Evolutionary conservation across 129 eudicot genomes (phyloP), one percentile per base, ranked within the genome.

Genomic region (Flaveria ramosissima): DNA sequence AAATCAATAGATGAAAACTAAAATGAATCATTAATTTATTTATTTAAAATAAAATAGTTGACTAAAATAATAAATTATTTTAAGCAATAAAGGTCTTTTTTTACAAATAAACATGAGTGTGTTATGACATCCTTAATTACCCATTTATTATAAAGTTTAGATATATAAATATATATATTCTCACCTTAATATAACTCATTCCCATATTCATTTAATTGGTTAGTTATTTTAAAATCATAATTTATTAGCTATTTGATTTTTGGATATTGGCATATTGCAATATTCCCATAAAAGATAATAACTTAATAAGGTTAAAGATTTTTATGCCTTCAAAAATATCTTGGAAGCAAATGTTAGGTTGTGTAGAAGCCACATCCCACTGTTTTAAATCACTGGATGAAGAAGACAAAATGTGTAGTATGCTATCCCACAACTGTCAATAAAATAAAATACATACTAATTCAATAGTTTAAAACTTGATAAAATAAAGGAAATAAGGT

Each of bases 311-410:
- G 41, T 77, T 56, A 27, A 43, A 60, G 41, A 45, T 78, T 60
- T 41, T 23, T 19, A 60, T 30, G 36, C 36, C 17, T 43, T 2
- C n/a, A 27, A 50, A 80, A 76, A 76, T 32, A 80, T 80, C 80
- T 67, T 2, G 64, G 30, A 74, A 36, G 15, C 69, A 74, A 74
- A 80, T 68, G 84, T 55, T 67, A 20, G 84, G 84, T 21, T 75
- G 76, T 80, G 70, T 46, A 53, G 57, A 77, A 57, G 82, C 85
- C 85, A 82, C 85, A 77, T 82, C 78, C 64, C 74, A 71, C 36
- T 71, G 71, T 77, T 82, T 52, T 24, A 71, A 63, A 76, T 71
- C 81, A 70, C 73, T 67, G 24, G 23, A 42, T 48, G 53, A 53
- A 68, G 78, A 77, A 82, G 71, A 71, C 63, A 62, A 60, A 23